Evolutionary conservation across 2,329 filamentous ascomycete genomes (phyloP), one percentile per base, ranked within the genome.

Genomic region (Rachicladosporium sp.): DNA sequence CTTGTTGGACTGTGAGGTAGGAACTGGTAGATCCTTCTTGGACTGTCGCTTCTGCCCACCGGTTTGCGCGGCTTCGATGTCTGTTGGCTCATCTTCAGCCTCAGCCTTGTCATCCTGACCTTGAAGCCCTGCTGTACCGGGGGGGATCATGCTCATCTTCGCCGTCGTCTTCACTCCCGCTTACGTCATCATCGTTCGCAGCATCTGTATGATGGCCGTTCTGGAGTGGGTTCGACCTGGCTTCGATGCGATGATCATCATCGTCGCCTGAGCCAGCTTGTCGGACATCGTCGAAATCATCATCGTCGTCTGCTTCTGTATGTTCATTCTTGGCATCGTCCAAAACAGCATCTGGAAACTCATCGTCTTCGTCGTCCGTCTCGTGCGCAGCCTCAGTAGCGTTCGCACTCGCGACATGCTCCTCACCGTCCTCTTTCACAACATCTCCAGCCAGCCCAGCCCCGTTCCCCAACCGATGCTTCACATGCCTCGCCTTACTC

Each of bases 401-500:
- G 31, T 67, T 59, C 12, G 52, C 46, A 11, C 46, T 55, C 21
- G 55, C 54, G 2, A 40, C 49, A 2, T 58, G 50, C 29, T 56
- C 54, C n/a, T 37, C 39, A 11, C 35, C 35, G 23, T 51, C 36
- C 7, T 50, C 54, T 7, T 52, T 55, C 11, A 53, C 53, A n/a
- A 51, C 49, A 33, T 63, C 53, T 27, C 33, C 12, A 30, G 45
- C 27, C 7, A 21, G 29, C 5, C 10, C 30, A 2, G 36, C 46
- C 3, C 43, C 45, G 38, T 68, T 64, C n/a, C 69, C 64, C 29
- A 79, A 48, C 40, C 80, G 71, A 57, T 93, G 82, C 57, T 84
- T 89, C 32, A 78, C 70, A 59, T 95, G 88, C 42, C 77, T 82
- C 3, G 70, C 73, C 57, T 86, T 83, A 62, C 87, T 94, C 52